phyloP scores from a whole-genome alignment of 129 eudicot genomes.

The Tanacetum coccineum region DNA sequence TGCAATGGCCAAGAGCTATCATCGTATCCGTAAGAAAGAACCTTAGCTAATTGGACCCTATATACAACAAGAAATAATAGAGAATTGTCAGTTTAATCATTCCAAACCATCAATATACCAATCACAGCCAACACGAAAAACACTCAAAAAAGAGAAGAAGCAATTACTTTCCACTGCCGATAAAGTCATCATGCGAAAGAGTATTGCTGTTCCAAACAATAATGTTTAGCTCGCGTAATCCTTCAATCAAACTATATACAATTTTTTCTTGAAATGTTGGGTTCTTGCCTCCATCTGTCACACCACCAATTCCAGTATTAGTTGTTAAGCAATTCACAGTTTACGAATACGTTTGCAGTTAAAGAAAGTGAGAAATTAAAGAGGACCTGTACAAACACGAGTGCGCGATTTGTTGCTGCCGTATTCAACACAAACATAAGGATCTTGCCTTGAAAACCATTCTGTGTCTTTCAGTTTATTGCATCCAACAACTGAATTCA shows the following conservation, averaged over 20 bases:
- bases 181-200: constrained; percentile 53
- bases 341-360: not conserved
- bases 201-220: constrained; percentile 90
- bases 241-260: constrained; percentile 66
- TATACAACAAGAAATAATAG: not conserved
- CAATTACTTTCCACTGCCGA: constrained; percentile 93
- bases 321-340: not conserved
- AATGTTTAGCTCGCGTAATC: constrained; percentile 63
- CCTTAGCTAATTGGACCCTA: constrained; percentile 80
- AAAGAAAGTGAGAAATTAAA: not conserved
- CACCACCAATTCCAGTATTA: not conserved
- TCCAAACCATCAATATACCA: not conserved
- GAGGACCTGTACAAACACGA: constrained; percentile 80
- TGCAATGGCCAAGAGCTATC: constrained; percentile 83
- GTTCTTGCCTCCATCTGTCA: constrained; percentile 82
- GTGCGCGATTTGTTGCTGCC: constrained; percentile 65
- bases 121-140: not conserved
- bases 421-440: constrained; percentile 84
- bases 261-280: constrained; percentile 93
- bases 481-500: constrained; percentile 58
- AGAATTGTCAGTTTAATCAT: not conserved
- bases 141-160: not conserved
- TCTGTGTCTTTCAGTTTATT: constrained; percentile 79
- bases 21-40: constrained; percentile 63
- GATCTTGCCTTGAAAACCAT: constrained; percentile 97